Percentiles rank a stretch among this genome's conserved stretches.
Conservation (phyloP, 208 protist species). For the Herpetomonas samuelpessoai region DNA sequence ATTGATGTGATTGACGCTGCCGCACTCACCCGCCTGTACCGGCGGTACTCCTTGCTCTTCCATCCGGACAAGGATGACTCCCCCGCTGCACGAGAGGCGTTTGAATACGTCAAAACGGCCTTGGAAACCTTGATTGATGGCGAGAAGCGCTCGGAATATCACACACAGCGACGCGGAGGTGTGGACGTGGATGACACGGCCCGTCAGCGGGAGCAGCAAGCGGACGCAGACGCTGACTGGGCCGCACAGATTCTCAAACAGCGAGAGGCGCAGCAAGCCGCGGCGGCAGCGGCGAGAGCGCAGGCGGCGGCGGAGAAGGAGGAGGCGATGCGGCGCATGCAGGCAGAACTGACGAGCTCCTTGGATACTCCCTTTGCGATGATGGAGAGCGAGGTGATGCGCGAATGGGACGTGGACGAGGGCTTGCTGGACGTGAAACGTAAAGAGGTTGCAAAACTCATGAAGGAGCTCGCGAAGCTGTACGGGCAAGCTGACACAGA, state of each 20-base stretch:
- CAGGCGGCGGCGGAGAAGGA: constrained; percentile 36
- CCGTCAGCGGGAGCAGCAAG: constrained; percentile 32
- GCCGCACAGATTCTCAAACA: constrained; percentile 53
- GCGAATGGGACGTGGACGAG: constrained; percentile 73
- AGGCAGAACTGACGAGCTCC: constrained; percentile 54
- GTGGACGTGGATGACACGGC: neutral
- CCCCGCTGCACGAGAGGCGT: constrained; percentile 51
- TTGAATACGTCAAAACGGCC: constrained; percentile 57
- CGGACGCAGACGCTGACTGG: constrained; percentile 46
- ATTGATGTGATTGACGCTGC: constrained; percentile 34
- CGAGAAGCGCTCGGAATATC: constrained; percentile 32
- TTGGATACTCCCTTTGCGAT: constrained; percentile 59
- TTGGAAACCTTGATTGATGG: constrained; percentile 63
- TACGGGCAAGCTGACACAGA: too few species aligned
- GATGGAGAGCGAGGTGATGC: constrained; percentile 65
- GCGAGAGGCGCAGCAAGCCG: constrained; percentile 32
- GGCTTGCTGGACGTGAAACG: constrained; percentile 66
- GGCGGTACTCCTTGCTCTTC: constrained; percentile 70
- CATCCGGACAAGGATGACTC: constrained; percentile 86
- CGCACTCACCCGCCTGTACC: constrained; percentile 40
- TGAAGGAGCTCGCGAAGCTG: constrained; percentile 43
- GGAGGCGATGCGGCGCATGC: constrained; percentile 36
- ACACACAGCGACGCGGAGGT: constrained; percentile 13
- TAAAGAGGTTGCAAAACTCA: constrained; percentile 43
- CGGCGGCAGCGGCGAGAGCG: constrained; percentile 21